Base-by-base conservation (phyloP, 148 eudicot species). In the Cornus suecica region DNA sequence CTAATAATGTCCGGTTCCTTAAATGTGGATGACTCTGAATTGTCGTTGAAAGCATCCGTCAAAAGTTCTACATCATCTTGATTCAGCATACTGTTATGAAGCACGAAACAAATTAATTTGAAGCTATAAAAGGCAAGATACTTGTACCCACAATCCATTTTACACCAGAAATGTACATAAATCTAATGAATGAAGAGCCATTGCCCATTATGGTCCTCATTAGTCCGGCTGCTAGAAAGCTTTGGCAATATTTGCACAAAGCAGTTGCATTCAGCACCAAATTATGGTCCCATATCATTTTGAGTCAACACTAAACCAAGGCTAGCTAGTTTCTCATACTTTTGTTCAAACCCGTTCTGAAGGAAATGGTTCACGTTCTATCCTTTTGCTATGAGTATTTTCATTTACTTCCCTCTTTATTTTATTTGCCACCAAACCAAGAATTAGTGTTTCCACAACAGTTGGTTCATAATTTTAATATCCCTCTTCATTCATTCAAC, bases 41-140 rank as follows among this genome's bases (percentile, higher is more conserved):
- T 76, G 24, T 54, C 26, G 67, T 30, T 27, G 14, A 66, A 28
- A 24, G 28, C 10, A 68, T 63, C 75, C 23, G 4, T 60, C 28
- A 45, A 30, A 51, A 70, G 37, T 56, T 70, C 52, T 32, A 54
- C 72, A 41, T 73, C 77, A 14, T 54, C 80, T 65, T 64, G 26
- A 32, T 20, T 29, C 28, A 66, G 8, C 67, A 56, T 58, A 65
- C 76, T 78, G 72, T 23, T 8, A 18, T n/a, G 18, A 32, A 34
- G 34, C 7, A 14, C 10, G 2, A 34, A 67, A 31, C 24, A n/a
- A 58, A 58, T 20, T 3, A 58, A 58, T 20, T 18, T n/a, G 62
- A 8, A 18, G 62, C 24, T 58, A 22, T 15, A 1, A 16, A 52
- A 4, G 23, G 23, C 15, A 54, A 16, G n/a, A 54, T 20, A 20